Evolutionary conservation across 495 filamentous ascomycete genomes (phyloP), one percentile per base, ranked within the genome.

Genomic region (Talaromyces trachyspermus): DNA sequence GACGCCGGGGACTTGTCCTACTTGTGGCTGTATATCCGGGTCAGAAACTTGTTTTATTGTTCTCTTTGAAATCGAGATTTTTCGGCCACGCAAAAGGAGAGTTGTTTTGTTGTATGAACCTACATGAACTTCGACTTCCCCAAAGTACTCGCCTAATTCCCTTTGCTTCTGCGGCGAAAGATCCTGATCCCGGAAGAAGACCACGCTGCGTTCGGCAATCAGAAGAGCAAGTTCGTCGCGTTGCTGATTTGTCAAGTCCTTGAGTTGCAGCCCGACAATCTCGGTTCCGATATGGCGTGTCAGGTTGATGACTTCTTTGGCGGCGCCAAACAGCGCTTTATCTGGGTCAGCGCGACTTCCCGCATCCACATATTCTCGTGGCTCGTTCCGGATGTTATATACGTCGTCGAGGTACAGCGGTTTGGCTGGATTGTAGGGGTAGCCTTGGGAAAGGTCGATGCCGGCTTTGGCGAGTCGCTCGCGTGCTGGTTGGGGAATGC

Each of bases 111-210:
- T n/a, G 2, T 22, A 44, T 17, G 11, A 15, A 60, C 74, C 63
- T 66, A 84, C 79, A 58, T 86, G 83, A 22, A 86, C 58, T 50
- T 88, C 83, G 32, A 84, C 61, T 48, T 83, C 77, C 0, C 84
- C 83, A 55, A 70, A 86, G 50, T 74, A 75, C 54, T 86, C 76
- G 1, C 81, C 82, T 9, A 88, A 61, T 12, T 68, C 71, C 43
- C 80, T 81, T 53, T 87, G 83, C 54, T 87, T 71, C 52, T 86
- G 80, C 1, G 84, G 82, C 5, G 72, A 70, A 35, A 89, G 66
- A 45, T 86, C 81, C 54, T 89, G 85, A 50, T 86, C 71, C 4
- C 85, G 71, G 66, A 88, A 84, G 61, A 89, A 87, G 25, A 88
- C 84, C 9, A 89, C 83, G 46, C 81, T 83, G 23, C 85, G 66